Conservation (phyloP, 495 filamentous ascomycete species). For the Polyplosphaeria fusca region DNA sequence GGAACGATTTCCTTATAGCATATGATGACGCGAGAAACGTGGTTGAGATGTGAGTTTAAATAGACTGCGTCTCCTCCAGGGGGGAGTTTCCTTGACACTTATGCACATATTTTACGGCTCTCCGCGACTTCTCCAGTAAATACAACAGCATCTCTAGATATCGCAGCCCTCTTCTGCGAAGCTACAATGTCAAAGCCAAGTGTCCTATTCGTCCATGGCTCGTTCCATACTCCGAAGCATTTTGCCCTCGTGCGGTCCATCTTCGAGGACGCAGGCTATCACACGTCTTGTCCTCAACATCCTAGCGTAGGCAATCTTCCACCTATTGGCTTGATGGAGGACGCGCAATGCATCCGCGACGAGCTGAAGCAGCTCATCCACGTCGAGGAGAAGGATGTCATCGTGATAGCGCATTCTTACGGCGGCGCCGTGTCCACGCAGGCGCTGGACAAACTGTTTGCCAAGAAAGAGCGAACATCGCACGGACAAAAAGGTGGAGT, state of each 20-base stretch:
- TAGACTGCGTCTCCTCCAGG: no score
- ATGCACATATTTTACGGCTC: no score
- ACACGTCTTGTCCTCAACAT: not conserved
- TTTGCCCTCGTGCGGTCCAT: not conserved
- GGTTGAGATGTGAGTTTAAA: no score
- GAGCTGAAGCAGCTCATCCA: not conserved
- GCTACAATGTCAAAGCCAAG: conserved; percentile 2
- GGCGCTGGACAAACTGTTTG: not conserved
- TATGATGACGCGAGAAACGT: no score
- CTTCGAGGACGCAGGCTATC: conserved; percentile 1
- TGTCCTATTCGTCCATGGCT: conserved; percentile 2
- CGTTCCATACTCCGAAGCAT: not conserved
- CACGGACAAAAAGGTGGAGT: not conserved
- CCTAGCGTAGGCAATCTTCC: not conserved
- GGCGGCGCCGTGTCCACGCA: not conserved
- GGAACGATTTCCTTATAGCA: no score
- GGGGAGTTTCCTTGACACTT: no score
- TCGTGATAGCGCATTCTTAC: conserved; percentile 2
- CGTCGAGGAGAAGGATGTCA: not conserved
- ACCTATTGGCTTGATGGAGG: not conserved
- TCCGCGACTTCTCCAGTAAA: no score
- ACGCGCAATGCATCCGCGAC: not conserved
- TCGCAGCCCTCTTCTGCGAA: no score
- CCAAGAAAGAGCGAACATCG: not conserved
- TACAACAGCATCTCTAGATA: no score